Evolutionary conservation across 2,329 filamentous ascomycete genomes (phyloP), one percentile per base, ranked within the genome.

Genomic region (Cladosporium colombiae): DNA sequence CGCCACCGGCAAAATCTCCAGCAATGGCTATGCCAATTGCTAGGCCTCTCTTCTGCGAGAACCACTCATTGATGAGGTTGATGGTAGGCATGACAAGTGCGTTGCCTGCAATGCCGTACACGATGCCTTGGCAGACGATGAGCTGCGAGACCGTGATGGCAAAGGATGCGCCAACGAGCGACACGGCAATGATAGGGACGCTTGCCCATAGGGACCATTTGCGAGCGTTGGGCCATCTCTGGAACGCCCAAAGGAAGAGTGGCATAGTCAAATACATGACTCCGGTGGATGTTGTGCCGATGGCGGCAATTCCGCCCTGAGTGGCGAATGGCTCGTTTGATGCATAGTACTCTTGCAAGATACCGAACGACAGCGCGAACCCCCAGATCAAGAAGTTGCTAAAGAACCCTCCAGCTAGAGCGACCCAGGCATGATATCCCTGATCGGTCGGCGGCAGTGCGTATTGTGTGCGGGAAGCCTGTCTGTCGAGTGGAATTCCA

Each of bases 31-130:
- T 79, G 7, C 84, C 83, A 70, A 81, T 83, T 0, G 84, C 84
- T 40, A 66, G 25, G 2, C 64, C 64, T 46, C 57, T 46, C 21
- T 60, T 56, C n/a, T 35, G 21, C 29, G 31, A 68, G 73, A 85
- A 86, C 79, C 72, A 88, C 69, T 85, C 81, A 62, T 84, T 82
- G 35, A 85, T 74, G 65, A 81, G 82, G 52, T 83, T 74, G 14
- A 83, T 78, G 5, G 79, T 78, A 1, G 81, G 81, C 23, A 72
- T 83, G 72, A 78, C 87, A 5, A 84, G 72, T 1, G 86, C 74
- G 16, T 79, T 78, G 14, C 84, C 85, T 0, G 84, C 77, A 27
- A 80, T 68, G 4, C 73, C 74, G 63, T 75, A 79, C 16, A 79
- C 60, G n/a, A 80, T 71, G 6, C 78, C 78, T 68, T 80, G 78